Conservation (phyloP, 495 filamentous ascomycete genomes). For the Evernia prunastri region DNA sequence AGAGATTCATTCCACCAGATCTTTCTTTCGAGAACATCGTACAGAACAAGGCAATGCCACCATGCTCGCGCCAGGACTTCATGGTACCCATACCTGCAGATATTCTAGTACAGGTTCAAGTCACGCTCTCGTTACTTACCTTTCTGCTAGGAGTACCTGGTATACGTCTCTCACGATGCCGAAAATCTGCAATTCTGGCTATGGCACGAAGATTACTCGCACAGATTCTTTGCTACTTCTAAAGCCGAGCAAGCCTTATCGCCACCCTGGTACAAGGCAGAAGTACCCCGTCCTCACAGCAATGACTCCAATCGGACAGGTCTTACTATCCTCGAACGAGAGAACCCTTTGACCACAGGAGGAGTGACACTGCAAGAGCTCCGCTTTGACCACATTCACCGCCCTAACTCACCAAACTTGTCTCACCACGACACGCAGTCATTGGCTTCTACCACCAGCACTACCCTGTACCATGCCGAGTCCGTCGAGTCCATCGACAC, state of each 20-base stretch:
- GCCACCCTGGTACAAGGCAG: constrained; percentile 28
- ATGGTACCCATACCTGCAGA: constrained; percentile 24
- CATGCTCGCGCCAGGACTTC: constrained; percentile 43
- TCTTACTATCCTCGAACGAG: constrained; percentile 9
- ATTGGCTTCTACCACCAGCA: constrained; percentile 19
- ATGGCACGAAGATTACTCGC: constrained; percentile 45
- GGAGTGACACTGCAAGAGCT: constrained; percentile 11
- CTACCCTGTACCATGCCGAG: constrained; percentile 13
- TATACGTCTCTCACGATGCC: constrained; percentile 41
- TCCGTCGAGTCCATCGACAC: constrained; percentile 21
- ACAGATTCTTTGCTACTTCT: constrained; percentile 29
- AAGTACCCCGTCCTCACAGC: constrained; percentile 12
- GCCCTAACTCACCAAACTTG: constrained; percentile 11
- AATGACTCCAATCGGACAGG: constrained; percentile 15
- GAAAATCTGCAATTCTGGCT: constrained; percentile 49
- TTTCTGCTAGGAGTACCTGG: constrained; percentile 39
- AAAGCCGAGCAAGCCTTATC: constrained; percentile 28
- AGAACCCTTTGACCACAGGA: neutral
- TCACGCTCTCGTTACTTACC: constrained; percentile 8
- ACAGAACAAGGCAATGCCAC: constrained; percentile 39
- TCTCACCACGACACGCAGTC: constrained; percentile 21
- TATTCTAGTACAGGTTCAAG: neutral
- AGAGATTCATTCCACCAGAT: constrained; percentile 34
- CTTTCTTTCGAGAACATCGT: constrained; percentile 42
- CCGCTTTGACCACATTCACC: constrained; percentile 19